A percentile compares a stretch with the other conserved stretches of the same genome.
These are phyloP conservation scores for Patellifolia procumbens DNA, from an alignment of 179 eudicot genomes.

Conservation along the genomic window DNA sequence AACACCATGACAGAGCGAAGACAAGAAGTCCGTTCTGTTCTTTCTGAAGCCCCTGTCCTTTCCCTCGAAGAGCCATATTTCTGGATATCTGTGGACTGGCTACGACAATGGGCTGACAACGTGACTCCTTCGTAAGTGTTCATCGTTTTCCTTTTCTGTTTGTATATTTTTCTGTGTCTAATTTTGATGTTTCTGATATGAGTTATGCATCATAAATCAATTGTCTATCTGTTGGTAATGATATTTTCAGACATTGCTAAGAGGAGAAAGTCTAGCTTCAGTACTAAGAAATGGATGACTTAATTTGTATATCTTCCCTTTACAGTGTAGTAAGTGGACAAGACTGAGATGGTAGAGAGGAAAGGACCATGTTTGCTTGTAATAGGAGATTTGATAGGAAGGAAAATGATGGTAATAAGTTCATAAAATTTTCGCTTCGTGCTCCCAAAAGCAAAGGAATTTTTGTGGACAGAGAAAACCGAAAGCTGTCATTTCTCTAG, in stretches of 20 bases:
- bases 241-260: background rate
- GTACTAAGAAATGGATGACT: background rate
- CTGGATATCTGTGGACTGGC: constrained; percentile 94
- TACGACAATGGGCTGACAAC: constrained; percentile 94
- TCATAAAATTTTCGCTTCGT: too few species aligned
- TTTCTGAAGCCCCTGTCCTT: constrained; percentile 77
- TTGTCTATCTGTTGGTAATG: background rate
- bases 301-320: too few species aligned
- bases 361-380: too few species aligned
- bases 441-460: too few species aligned
- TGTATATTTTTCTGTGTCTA: background rate
- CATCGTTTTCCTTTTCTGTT: background rate
- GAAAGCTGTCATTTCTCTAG: too few species aligned
- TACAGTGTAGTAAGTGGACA: too few species aligned
- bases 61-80: constrained; percentile 66
- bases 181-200: constrained; percentile 12
- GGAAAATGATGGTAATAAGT: too few species aligned
- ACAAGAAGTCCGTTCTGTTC: constrained; percentile 84
- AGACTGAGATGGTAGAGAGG: too few species aligned
- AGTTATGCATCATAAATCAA: background rate
- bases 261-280: constrained; percentile 10
- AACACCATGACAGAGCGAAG: constrained; percentile 64
- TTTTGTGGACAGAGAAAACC: too few species aligned
- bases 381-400: too few species aligned
- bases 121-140: constrained; percentile 58